Percentiles rank a stretch among this genome's conserved stretches.
phyloP scores from a whole-genome alignment of 331 rosid species.

The Rosa hybrid region DNA sequence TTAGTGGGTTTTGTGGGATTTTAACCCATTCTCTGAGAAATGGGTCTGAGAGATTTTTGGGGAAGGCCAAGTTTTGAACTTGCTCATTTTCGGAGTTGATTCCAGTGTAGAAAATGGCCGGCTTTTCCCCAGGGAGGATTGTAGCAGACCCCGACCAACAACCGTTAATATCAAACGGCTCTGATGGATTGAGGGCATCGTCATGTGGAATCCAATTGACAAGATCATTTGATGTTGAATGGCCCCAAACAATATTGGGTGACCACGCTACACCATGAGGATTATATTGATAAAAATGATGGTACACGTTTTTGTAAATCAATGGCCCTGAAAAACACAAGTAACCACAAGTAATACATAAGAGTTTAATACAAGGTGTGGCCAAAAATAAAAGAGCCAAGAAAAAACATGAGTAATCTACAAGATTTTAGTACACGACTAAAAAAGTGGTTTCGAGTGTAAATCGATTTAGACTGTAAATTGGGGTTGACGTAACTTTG shows the following conservation, averaged over 20 bases:
- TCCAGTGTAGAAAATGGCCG: constrained; percentile 77
- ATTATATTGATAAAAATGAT: constrained; percentile 71
- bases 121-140: constrained; percentile 45
- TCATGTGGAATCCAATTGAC: constrained; percentile 74
- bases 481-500: too few relatives aligned
- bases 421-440: not conserved
- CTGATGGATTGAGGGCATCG: constrained; percentile 59
- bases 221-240: constrained; percentile 73
- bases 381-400: too few relatives aligned
- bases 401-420: not conserved
- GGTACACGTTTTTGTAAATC: constrained; percentile 55
- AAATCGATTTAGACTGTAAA: too few relatives aligned
- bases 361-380: too few relatives aligned
- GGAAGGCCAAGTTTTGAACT: constrained; percentile 70
- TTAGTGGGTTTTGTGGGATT: constrained; percentile 45
- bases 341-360: not conserved
- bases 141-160: constrained; percentile 93
- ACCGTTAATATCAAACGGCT: constrained; percentile 60
- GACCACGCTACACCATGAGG: constrained; percentile 58
- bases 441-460: too few relatives aligned
- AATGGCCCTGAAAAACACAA: constrained; percentile 42
- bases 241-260: constrained; percentile 73
- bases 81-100: constrained; percentile 40
- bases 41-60: constrained; percentile 68
- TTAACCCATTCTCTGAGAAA: constrained; percentile 71